These are phyloP conservation scores for Claviceps digitariae DNA, from an alignment of 2,329 filamentous ascomycete genomes.

Conservation along the genomic window DNA sequence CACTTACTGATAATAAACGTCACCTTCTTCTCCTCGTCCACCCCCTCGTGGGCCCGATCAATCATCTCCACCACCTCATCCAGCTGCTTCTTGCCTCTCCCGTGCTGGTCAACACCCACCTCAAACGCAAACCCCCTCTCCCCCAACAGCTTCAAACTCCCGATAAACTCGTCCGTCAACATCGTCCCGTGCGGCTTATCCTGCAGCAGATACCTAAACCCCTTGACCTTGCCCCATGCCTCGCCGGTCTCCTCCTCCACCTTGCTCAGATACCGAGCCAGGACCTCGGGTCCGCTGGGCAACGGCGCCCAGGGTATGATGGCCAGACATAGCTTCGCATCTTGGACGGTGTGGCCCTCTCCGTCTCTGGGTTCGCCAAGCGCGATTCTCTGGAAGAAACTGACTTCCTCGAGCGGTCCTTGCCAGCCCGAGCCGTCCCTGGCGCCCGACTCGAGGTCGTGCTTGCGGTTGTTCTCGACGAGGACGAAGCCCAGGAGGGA, in stretches of 20 bases:
- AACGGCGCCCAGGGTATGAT: slow-evolving; percentile 82
- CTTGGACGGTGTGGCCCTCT: slow-evolving; percentile 38
- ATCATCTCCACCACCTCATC: slow-evolving; percentile 61
- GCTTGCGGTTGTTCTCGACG: slow-evolving; percentile 66
- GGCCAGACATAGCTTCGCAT: slow-evolving; percentile 45
- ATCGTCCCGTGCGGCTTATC: slow-evolving; percentile 56
- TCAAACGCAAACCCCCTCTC: slow-evolving; percentile 59
- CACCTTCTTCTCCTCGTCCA: slow-evolving; percentile 44
- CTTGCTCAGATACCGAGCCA: slow-evolving; percentile 51
- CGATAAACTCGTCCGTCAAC: slow-evolving; percentile 49
- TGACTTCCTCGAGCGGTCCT: slow-evolving; percentile 57
- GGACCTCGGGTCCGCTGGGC: slow-evolving; percentile 42
- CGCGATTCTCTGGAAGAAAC: slow-evolving; percentile 52
- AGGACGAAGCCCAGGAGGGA: slow-evolving; percentile 61
- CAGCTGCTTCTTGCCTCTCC: slow-evolving; percentile 61
- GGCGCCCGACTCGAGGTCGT: slow-evolving; percentile 36
- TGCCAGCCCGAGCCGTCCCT: slow-evolving; percentile 45
- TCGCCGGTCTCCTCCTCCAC: slow-evolving; percentile 49
- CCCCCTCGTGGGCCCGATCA: slow-evolving; percentile 47
- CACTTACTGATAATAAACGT: slow-evolving; percentile 58
- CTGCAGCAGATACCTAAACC: slow-evolving; percentile 75
- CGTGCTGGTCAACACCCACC: slow-evolving; percentile 67
- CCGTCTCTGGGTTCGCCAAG: slow-evolving; percentile 41
- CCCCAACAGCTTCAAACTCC: slow-evolving; percentile 51
- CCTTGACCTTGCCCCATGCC: slow-evolving; percentile 55